Conservation (phyloP, 2,329 filamentous ascomycete genomes). For the Colletotrichum coccodes region DNA sequence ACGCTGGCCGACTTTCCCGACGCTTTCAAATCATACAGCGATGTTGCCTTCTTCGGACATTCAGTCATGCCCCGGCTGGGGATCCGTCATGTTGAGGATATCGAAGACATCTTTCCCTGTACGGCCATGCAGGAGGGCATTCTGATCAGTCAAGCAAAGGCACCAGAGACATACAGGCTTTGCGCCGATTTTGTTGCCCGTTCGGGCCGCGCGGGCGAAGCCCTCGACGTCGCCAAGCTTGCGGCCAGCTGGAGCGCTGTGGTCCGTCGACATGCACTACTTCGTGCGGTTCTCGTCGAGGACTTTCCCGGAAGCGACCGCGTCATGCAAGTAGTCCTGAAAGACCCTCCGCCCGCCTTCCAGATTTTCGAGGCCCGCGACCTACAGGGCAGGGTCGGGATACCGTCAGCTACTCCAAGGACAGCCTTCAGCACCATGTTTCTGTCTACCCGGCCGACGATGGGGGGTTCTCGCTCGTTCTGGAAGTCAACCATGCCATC, state of each 20-base stretch:
- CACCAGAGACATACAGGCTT: constrained; percentile 39
- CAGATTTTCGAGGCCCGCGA: not conserved
- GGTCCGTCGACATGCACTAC: constrained; percentile 21
- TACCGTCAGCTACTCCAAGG: not conserved
- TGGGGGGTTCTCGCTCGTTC: not conserved
- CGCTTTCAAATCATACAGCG: not conserved
- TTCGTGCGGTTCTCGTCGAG: constrained; percentile 22
- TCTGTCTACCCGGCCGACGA: not conserved
- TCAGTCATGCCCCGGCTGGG: not conserved
- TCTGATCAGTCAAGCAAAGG: constrained; percentile 41
- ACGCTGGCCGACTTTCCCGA: not conserved
- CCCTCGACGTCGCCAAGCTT: not conserved
- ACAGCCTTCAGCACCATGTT: not conserved
- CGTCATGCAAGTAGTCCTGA: constrained; percentile 29
- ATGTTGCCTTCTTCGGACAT: not conserved
- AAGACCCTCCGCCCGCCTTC: not conserved
- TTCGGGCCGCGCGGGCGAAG: not conserved
- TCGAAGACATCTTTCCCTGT: constrained; percentile 46
- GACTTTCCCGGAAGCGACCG: constrained; percentile 21
- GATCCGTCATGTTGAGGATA: constrained; percentile 20
- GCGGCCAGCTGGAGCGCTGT: constrained; percentile 11
- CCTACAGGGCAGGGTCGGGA: not conserved
- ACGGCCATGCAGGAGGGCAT: constrained; percentile 48
- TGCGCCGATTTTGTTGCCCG: not conserved
- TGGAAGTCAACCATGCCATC: constrained; percentile 8